Evolutionary conservation across 108 stramenopile species (phyloP), one percentile per base, ranked within the genome.

Genomic region (Nannochloropsis granulata): DNA sequence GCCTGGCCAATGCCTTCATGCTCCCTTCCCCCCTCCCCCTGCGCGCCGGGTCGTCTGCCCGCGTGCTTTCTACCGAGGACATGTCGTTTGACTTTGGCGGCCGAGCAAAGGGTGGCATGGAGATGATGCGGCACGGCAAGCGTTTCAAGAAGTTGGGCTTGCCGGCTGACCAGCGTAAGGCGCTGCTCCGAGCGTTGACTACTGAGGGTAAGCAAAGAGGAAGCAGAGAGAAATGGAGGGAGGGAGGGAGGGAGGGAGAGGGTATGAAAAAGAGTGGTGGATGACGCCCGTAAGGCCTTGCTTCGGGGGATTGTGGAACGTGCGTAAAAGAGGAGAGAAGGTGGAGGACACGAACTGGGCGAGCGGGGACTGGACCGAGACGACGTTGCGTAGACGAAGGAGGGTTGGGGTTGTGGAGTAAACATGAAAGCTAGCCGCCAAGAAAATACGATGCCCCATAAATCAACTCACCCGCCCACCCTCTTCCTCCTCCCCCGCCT

Each of bases 111-210:
- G 56, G 56, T 24, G 13, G 34, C 82, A 44, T 82, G 82, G n/a
- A 24, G 34, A 85, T 85, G 84, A 85, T 85, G 83, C 88, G 90
- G 44, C 90, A 90, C 85, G 84, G 89, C 25, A 90, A 88, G 85
- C 44, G 87, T 12, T 83, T 90, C 85, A 90, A 90, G 78, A 95
- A 94, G 86, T 93, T 98, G 12, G 92, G 94, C 81, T 92, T 92
- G 86, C 95, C 96, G 34, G 96, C 97, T 56, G 96, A 98, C 91
- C 97, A 98, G 89, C 94, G 97, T 81, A 98, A 98, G 92, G 97
- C 97, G 21, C 88, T 98, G n/a, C 90, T 97, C 24, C 94, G 97
- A 44, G 90, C 94, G 80, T 92, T 97, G 12, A 98, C 97, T 44
- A 98, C 97, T 71, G 96, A 98, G 93, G 91, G 56, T 71, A 71